phyloP scores from a whole-genome alignment of 257 asterid genomes.

The Galeopsis tetrahit region DNA sequence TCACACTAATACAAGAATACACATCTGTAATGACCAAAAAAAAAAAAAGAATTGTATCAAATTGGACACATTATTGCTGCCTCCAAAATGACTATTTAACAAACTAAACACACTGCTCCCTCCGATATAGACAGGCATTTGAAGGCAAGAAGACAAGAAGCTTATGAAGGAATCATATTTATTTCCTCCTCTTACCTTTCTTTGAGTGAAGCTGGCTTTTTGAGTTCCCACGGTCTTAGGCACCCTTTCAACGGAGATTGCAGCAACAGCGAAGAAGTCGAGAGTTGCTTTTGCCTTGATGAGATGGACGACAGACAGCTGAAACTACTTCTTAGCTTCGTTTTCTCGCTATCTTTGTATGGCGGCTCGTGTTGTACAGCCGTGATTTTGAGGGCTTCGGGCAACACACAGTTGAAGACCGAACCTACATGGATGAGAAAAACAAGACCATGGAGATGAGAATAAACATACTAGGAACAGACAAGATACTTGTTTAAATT shows the following conservation, averaged over 20 bases:
- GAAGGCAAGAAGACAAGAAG: not conserved
- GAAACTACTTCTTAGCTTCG: slow-evolving; percentile 71
- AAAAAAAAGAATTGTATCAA: slow-evolving; percentile 16
- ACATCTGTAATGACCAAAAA: slow-evolving; percentile 31
- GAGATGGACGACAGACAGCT: slow-evolving; percentile 85
- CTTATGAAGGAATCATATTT: no score
- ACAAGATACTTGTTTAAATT: not conserved
- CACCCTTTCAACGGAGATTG: slow-evolving; percentile 84
- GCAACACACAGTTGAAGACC: slow-evolving; percentile 72
- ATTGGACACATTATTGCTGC: slow-evolving; percentile 14
- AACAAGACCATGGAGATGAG: not conserved
- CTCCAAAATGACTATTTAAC: slow-evolving; percentile 26
- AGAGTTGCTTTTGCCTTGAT: slow-evolving; percentile 76
- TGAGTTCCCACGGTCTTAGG: slow-evolving; percentile 68
- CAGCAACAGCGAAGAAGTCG: slow-evolving; percentile 68
- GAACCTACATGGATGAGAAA: slow-evolving; percentile 50
- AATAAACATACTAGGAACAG: not conserved
- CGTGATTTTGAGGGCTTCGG: slow-evolving; percentile 75
- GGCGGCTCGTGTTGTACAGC: slow-evolving; percentile 71
- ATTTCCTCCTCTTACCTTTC: slow-evolving; percentile 40
- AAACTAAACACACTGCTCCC: not conserved
- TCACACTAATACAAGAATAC: slow-evolving; percentile 30
- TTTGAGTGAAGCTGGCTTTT: slow-evolving; percentile 58
- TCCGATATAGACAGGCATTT: not conserved
- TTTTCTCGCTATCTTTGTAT: slow-evolving; percentile 57